phyloP scores from a whole-genome alignment of 2,329 filamentous ascomycete species.

The Aspergillus pseudotamarii region DNA sequence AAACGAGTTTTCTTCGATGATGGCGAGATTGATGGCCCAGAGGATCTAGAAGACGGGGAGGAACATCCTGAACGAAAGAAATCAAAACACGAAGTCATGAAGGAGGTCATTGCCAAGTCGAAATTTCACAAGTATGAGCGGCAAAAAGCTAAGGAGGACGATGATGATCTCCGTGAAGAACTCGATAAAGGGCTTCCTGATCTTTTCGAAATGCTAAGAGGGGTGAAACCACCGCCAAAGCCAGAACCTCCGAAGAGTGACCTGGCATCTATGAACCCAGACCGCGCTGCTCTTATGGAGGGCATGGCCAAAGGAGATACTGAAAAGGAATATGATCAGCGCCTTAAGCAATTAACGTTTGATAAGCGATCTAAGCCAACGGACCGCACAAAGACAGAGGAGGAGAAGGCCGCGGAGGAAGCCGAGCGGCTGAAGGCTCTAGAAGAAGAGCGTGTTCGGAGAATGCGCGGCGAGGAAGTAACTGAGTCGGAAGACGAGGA shows the following conservation, averaged over 20 bases:
- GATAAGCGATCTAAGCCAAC: conserved; percentile 85
- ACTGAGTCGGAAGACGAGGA: conserved; percentile 59
- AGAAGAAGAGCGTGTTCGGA: conserved; percentile 76
- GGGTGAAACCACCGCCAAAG: conserved; percentile 57
- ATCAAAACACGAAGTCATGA: conserved; percentile 95
- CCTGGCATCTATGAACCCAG: conserved; percentile 61
- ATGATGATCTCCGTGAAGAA: conserved; percentile 81
- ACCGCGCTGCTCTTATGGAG: conserved; percentile 62
- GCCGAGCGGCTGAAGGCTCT: conserved; percentile 75
- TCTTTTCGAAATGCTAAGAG: conserved; percentile 71
- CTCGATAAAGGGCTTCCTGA: conserved; percentile 81
- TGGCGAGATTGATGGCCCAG: conserved; percentile 45
- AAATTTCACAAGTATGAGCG: conserved; percentile 94
- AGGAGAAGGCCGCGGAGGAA: conserved; percentile 79
- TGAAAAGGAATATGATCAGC: conserved; percentile 85
- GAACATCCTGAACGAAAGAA: conserved; percentile 82
- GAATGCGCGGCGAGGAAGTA: conserved; percentile 84
- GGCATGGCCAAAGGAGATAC: conserved; percentile 66
- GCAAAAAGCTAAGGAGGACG: conserved; percentile 88
- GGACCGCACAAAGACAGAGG: conserved; percentile 86
- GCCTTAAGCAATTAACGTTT: conserved; percentile 77
- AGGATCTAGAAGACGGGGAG: conserved; percentile 54
- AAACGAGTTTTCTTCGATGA: conserved; percentile 50
- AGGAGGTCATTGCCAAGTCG: conserved; percentile 95
- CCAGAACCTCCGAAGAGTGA: conserved; percentile 50